phyloP scores from a whole-genome alignment of 1,139 yeast genomes.

The Martiniozyma asiatica region DNA sequence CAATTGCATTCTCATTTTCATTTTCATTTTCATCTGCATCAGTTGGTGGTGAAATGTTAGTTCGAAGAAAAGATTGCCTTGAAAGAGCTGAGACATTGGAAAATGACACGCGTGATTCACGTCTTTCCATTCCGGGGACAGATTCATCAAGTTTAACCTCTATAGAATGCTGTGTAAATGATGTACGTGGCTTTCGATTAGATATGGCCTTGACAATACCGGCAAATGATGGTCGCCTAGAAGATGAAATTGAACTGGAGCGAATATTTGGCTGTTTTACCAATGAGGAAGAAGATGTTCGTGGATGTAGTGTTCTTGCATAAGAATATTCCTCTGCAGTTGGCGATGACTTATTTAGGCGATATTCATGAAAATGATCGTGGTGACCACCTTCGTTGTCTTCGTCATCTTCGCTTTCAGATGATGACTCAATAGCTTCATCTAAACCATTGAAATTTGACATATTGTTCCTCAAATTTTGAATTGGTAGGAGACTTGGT shows the following conservation, averaged over 20 bases:
- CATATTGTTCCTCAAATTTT: constrained; percentile 17
- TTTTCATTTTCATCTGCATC: constrained; percentile 14
- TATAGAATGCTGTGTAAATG: constrained; percentile 21
- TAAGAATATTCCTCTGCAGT: constrained; percentile 1
- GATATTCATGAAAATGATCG: constrained; percentile 1
- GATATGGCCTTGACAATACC: constrained; percentile 20
- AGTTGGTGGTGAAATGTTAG: constrained; percentile 16
- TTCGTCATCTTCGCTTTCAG: constrained; percentile 22
- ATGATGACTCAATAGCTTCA: constrained; percentile 26
- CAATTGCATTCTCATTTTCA: constrained; percentile 6
- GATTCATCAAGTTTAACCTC: constrained; percentile 23
- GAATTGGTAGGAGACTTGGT: constrained; percentile 21
- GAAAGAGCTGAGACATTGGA: constrained; percentile 22
- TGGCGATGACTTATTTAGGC: constrained; percentile 1
- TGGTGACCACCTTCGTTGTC: constrained; percentile 17
- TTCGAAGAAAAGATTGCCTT: constrained; percentile 24
- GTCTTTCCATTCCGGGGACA: constrained; percentile 18
- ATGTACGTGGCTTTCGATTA: constrained; percentile 20
- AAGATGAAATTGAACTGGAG: constrained; percentile 16
- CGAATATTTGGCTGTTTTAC: constrained; percentile 8
- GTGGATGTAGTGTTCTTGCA: constrained; percentile 3
- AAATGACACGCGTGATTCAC: constrained; percentile 24
- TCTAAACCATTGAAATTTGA: constrained; percentile 18
- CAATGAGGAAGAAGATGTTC: constrained; percentile 2
- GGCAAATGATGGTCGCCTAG: constrained; percentile 22